Conservation (phyloP, 2,329 filamentous ascomycete species). For the Neonectria ditissima region DNA sequence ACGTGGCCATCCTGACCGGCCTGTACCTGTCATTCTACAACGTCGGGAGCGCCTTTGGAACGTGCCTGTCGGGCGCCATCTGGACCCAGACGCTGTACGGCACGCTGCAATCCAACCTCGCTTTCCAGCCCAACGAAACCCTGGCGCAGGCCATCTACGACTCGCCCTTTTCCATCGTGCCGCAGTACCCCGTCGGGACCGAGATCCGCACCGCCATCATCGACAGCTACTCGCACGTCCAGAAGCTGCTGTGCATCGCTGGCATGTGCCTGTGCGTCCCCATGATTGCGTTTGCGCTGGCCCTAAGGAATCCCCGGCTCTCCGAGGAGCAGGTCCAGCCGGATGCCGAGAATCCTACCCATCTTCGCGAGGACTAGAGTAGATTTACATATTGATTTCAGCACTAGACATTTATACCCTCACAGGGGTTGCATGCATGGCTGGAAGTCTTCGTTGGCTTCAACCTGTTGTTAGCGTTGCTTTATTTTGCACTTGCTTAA, state of each 20-base stretch:
- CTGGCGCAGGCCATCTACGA: slow-evolving; percentile 53
- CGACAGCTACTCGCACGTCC: slow-evolving; percentile 57
- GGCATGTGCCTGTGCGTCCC: slow-evolving; percentile 61
- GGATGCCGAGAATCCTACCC: slow-evolving; percentile 34
- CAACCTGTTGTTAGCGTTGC: background rate
- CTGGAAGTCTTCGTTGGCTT: background rate
- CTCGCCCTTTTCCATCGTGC: slow-evolving; percentile 51
- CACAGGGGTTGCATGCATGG: background rate
- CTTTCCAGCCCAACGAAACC: slow-evolving; percentile 50
- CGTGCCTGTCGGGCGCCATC: slow-evolving; percentile 54
- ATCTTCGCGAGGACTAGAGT: background rate
- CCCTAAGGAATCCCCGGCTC: slow-evolving; percentile 57
- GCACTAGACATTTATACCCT: background rate
- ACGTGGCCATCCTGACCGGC: slow-evolving; percentile 54
- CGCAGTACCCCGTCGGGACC: slow-evolving; percentile 56
- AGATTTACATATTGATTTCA: background rate
- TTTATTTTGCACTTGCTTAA: background rate
- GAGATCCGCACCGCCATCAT: slow-evolving; percentile 58
- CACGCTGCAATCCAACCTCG: slow-evolving; percentile 47
- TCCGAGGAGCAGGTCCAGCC: slow-evolving; percentile 51
- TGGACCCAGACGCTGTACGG: slow-evolving; percentile 56
- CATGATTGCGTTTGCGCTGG: slow-evolving; percentile 58
- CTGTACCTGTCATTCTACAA: slow-evolving; percentile 57
- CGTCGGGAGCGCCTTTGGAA: slow-evolving; percentile 56
- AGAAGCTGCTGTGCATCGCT: slow-evolving; percentile 58